Conservation (phyloP, 768 basidiomycete genomes). For the Sarcodon sp. region DNA sequence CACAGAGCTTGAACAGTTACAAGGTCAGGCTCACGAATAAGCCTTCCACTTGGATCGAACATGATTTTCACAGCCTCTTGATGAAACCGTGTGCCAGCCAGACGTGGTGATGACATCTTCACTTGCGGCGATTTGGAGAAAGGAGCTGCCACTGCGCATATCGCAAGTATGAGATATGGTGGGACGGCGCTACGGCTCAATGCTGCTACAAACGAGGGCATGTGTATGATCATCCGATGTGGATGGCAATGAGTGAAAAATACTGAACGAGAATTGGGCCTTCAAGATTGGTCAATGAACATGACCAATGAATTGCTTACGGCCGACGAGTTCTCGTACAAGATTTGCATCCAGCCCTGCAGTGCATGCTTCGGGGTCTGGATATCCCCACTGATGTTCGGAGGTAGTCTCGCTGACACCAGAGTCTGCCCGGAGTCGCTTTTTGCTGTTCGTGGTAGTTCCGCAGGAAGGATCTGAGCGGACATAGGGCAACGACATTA, state of each 20-base stretch:
- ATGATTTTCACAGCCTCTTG: conserved; percentile 54
- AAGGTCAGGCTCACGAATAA: conserved; percentile 50
- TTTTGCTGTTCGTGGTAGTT: background rate
- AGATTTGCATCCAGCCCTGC: background rate
- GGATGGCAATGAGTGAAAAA: conserved; percentile 80
- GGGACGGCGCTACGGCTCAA: conserved; percentile 60
- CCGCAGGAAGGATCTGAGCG: too few relatives aligned
- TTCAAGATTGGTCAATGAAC: background rate
- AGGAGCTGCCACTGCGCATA: conserved; percentile 72
- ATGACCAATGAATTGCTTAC: conserved; percentile 25
- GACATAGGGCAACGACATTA: too few relatives aligned
- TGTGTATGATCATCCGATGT: conserved; percentile 64
- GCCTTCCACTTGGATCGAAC: conserved; percentile 56
- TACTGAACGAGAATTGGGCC: conserved; percentile 25
- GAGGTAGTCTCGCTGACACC: background rate
- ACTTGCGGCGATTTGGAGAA: conserved; percentile 55
- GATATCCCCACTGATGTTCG: background rate
- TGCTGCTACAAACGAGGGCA: conserved; percentile 58
- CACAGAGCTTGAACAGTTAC: conserved; percentile 67
- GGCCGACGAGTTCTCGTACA: conserved; percentile 54
- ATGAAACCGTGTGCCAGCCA: conserved; percentile 25
- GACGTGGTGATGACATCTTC: conserved; percentile 31
- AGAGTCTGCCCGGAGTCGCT: background rate
- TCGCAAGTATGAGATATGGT: conserved; percentile 53
- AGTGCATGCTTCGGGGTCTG: background rate